These are phyloP conservation scores for Claviceps sorghi DNA, from an alignment of 2,329 filamentous ascomycete species.

Conservation along the genomic window DNA sequence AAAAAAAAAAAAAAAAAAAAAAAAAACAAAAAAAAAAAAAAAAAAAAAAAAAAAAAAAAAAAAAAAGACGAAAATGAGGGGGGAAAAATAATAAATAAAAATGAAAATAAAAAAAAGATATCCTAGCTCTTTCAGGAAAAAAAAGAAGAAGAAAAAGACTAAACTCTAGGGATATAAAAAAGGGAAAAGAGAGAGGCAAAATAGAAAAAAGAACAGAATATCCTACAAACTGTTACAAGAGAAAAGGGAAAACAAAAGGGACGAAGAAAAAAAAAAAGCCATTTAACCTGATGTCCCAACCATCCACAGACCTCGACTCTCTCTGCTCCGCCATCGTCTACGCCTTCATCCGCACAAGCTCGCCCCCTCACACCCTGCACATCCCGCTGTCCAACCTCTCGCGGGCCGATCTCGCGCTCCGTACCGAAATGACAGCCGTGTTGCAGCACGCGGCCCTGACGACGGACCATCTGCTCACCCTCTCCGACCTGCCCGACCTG, in stretches of 20 bases:
- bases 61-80: too few relatives aligned
- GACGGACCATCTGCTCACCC: constrained; percentile 48
- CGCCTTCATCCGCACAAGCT: constrained; percentile 56
- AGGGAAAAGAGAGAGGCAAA: background rate
- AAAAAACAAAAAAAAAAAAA: background rate
- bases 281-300: background rate
- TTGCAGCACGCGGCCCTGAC: constrained; percentile 45
- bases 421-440: constrained; percentile 56
- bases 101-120: background rate
- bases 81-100: background rate
- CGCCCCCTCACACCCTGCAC: constrained; percentile 40
- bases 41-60: too few relatives aligned
- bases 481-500: constrained; percentile 35
- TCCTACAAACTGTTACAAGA: background rate
- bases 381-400: constrained; percentile 62
- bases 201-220: background rate
- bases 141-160: background rate
- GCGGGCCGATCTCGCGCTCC: constrained; percentile 51
- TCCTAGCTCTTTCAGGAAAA: background rate
- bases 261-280: background rate
- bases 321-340: constrained; percentile 60
- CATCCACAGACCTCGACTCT: constrained; percentile 58
- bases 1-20: background rate
- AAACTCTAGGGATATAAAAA: background rate
- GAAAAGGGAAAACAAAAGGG: background rate